A percentile compares a stretch with the other conserved stretches of the same genome.
phyloP scores from a whole-genome alignment of 2,329 filamentous ascomycete genomes.

The Arachnomyces sp. region DNA sequence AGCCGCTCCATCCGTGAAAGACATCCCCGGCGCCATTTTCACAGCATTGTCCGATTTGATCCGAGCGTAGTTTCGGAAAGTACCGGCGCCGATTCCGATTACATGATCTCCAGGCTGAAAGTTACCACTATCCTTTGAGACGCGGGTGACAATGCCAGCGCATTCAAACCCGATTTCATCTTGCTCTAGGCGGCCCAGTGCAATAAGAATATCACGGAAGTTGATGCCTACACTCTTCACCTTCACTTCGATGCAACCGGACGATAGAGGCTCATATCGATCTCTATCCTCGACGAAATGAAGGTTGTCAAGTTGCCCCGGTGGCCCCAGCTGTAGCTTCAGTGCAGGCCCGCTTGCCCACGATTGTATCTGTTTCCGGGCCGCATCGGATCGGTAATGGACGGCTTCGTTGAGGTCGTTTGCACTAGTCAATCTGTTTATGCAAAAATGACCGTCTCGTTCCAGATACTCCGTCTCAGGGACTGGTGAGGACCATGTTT shows the following conservation, averaged over 20 bases:
- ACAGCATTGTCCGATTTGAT: constrained; percentile 18
- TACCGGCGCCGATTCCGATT: no score
- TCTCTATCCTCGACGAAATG: constrained; percentile 13
- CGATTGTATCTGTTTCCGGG: no score
- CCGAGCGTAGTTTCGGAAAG: constrained; percentile 12
- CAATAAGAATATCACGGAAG: constrained; percentile 20
- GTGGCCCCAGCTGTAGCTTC: constrained; percentile 9
- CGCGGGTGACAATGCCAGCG: constrained; percentile 17
- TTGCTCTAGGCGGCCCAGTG: constrained; percentile 16
- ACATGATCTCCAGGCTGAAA: no score
- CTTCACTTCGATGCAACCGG: constrained; percentile 20
- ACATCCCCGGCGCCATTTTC: constrained; percentile 30
- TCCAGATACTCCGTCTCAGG: constrained; percentile 3
- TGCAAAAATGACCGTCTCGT: constrained; percentile 1
- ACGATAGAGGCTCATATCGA: background rate
- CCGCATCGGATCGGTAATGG: no score
- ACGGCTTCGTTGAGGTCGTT: background rate
- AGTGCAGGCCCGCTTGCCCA: constrained; percentile 3
- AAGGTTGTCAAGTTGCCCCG: constrained; percentile 15
- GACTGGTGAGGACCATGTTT: no score
- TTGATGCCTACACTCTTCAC: constrained; percentile 22
- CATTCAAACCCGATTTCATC: constrained; percentile 20
- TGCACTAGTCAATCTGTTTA: constrained; percentile 1
- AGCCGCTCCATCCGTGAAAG: constrained; percentile 22
- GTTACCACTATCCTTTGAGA: constrained; percentile 4